Percentiles rank a stretch among this genome's conserved stretches.
Evolutionary conservation across 805 yeast species (phyloP).

Genomic region (Candida adriatica): DNA sequence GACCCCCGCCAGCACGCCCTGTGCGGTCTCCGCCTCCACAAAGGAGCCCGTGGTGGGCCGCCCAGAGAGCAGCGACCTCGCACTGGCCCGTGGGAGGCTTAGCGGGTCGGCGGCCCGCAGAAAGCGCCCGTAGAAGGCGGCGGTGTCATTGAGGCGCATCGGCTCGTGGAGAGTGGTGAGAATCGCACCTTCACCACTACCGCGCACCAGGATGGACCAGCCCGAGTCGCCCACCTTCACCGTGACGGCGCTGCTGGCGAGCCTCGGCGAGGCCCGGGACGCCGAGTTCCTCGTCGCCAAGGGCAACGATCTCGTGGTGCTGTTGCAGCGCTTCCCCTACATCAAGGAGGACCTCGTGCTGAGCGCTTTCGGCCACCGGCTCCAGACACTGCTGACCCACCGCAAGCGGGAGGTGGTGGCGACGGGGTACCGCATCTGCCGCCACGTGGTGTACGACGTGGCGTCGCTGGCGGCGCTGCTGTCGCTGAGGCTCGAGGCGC

Average conservation of each 20-base stretch:
- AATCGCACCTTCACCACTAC: too few species aligned
- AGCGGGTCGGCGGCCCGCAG: too few species aligned
- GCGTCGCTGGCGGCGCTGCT: conserved; percentile 50
- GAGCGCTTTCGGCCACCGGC: conserved; percentile 45
- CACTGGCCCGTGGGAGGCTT: too few species aligned
- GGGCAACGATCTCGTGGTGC: conserved; percentile 57
- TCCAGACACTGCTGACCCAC: conserved; percentile 56
- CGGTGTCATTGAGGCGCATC: too few species aligned
- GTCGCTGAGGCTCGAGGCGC: conserved; percentile 50
- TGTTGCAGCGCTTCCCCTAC: conserved; percentile 51
- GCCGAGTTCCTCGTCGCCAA: conserved; percentile 45
- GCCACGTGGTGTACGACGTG: conserved; percentile 52
- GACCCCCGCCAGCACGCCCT: conserved; percentile 1
- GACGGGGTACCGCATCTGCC: conserved; percentile 66
- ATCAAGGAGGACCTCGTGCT: conserved; percentile 59
- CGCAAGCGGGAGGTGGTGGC: conserved; percentile 57
- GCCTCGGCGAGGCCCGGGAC: conserved; percentile 45
- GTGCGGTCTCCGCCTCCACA: conserved; percentile 6
- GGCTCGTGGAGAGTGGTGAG: too few species aligned
- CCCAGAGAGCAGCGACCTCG: too few species aligned
- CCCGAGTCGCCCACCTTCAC: conserved; percentile 51
- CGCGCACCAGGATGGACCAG: too few species aligned
- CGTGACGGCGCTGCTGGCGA: conserved; percentile 54
- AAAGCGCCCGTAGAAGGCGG: too few species aligned
- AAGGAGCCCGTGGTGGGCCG: conserved; percentile 6